Evolutionary conservation across 2,329 filamentous ascomycete genomes (phyloP), one percentile per base, ranked within the genome.

Genomic region (Aureobasidium uvarum): DNA sequence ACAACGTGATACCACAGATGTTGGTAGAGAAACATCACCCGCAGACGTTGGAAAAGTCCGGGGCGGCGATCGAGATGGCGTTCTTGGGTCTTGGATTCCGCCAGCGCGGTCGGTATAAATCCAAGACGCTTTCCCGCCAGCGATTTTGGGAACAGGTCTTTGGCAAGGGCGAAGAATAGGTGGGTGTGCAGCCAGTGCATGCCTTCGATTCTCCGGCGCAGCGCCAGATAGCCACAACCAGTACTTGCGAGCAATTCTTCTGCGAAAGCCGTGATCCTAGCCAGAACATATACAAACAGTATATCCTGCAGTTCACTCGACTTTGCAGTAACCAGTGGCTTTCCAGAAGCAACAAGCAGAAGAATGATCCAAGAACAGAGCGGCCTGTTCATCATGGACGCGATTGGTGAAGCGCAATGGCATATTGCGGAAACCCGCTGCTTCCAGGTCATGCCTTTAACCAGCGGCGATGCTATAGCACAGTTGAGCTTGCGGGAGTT

Each of bases 1-100:
- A 20, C 38, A 7, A 64, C 60, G 25, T 87, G 85, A 73, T 86
- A 83, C 39, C 79, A 71, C n/a, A 80, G 83, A 78, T 83, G 80
- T 73, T 82, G 86, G 71, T 85, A 82, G 71, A 84, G 74, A 5
- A 86, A 71, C 48, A 86, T 83, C 20, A 64, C 28, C 6, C 41
- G 48, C 31, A 64, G 13, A 7, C 60, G 60, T 55, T 46, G 18
- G 16, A 38, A 10, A n/a, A 55, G 50, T 23, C 50, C 39, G 5
- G 60, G 60, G 7, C 60, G 50, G 4, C 60, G 60, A 38, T 55
- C 60, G 8, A 39, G 50, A 18, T 46, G 31, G 25, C 60, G 60
- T 38, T 64, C 60, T 16, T 64, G 60, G 36, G 46, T 64, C 28
- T 64, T 64, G 13, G 60, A 64, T 20, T 64, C 60, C 28, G 48